A percentile compares a stretch with the other conserved stretches of the same genome.
Conservation (phyloP, 257 asterid genomes). For the Echium plantagineum region DNA sequence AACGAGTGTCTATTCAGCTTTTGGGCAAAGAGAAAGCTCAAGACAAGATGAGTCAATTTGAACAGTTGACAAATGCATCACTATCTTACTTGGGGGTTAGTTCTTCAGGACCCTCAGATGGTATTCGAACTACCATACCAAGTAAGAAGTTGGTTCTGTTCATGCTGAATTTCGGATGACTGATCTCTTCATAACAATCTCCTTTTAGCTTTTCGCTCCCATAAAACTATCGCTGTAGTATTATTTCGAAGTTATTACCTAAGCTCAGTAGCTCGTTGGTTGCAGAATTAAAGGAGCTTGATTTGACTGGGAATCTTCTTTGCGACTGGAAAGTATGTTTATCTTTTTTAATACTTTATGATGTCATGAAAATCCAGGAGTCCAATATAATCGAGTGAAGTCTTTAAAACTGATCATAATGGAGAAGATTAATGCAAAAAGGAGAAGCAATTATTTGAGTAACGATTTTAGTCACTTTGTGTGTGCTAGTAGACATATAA, state of each 20-base stretch:
- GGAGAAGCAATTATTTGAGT: no score
- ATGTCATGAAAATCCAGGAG: constrained; percentile 1
- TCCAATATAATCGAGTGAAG: not conserved
- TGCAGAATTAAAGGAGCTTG: constrained; percentile 93
- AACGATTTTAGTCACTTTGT: no score
- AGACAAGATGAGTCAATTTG: constrained; percentile 67
- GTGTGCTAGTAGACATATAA: not conserved
- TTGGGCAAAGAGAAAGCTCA: constrained; percentile 77
- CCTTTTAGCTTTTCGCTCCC: not conserved
- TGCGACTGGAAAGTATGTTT: constrained; percentile 68
- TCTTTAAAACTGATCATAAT: no score
- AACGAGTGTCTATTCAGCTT: constrained; percentile 69
- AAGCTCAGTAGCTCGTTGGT: constrained; percentile 10
- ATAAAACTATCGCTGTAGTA: not conserved
- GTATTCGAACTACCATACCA: constrained; percentile 49
- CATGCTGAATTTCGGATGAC: not conserved
- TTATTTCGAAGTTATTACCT: constrained; percentile 1
- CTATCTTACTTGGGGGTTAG: constrained; percentile 69
- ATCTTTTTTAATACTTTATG: not conserved
- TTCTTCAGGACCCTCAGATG: constrained; percentile 42
- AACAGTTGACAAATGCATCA: constrained; percentile 72
- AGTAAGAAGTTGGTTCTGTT: constrained; percentile 33
- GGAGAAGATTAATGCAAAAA: no score
- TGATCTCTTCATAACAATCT: not conserved
- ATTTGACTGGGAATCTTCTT: constrained; percentile 83